These are phyloP conservation scores for Annulohypoxylon maeteangense DNA, from an alignment of 495 filamentous ascomycete species.

Conservation along the genomic window DNA sequence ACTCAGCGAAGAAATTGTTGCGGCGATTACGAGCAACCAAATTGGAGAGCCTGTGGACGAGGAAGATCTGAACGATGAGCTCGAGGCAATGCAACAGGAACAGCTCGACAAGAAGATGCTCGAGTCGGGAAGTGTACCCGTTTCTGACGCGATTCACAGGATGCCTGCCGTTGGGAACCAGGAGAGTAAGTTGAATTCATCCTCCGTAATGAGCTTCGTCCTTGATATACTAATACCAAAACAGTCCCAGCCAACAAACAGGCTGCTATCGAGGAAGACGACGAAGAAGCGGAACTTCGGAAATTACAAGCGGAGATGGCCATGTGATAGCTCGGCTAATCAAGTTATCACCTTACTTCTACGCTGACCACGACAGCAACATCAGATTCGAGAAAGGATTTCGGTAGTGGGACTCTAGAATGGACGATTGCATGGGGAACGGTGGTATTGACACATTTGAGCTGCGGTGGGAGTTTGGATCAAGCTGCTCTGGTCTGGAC, in stretches of 20 bases:
- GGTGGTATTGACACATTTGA: conserved; percentile 16
- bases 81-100: conserved; percentile 83
- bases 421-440: conserved; percentile 15
- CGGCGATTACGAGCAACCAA: conserved; percentile 78
- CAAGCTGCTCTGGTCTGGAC: conserved; percentile 13
- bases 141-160: conserved; percentile 73
- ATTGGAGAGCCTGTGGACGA: conserved; percentile 84
- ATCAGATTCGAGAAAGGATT: conserved; percentile 1
- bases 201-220: not conserved
- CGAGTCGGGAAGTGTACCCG: conserved; percentile 77
- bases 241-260: conserved; percentile 69
- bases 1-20: conserved; percentile 90
- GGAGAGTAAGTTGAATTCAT: conserved; percentile 71
- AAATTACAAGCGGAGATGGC: conserved; percentile 98
- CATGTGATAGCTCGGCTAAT: conserved; percentile 67
- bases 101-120: conserved; percentile 94
- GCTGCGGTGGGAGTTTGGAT: conserved; percentile 14
- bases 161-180: conserved; percentile 77
- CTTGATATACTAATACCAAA: conserved; percentile 41
- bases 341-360: not conserved
- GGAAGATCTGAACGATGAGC: conserved; percentile 80
- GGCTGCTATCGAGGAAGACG: conserved; percentile 76
- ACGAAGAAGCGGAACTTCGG: conserved; percentile 94
- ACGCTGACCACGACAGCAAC: not conserved
- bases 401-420: conserved; percentile 6